Evolutionary conservation across 1,139 yeast genomes (phyloP), one percentile per base, ranked within the genome.

Genomic region (Kodamaea fungicola): DNA sequence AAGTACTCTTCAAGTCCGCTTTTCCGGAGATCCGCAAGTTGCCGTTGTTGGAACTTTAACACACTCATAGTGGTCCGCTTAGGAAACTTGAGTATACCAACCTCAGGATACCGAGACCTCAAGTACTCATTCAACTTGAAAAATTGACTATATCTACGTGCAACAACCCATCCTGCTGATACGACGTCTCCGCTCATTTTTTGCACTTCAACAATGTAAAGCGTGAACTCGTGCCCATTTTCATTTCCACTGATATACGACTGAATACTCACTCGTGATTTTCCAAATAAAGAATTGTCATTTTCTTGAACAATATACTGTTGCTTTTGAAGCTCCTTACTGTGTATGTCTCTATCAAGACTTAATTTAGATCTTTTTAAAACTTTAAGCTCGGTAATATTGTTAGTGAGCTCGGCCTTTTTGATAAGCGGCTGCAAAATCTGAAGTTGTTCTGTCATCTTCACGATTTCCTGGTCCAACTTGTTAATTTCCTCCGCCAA

Each of bases 111-210:
- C 34, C 63, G 66, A 3, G 59, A 57, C 40, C 73, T 76, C 44
- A 90, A 62, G 46, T 84, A 81, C 45, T 77, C 80, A 51, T 89
- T 81, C 24, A 90, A 65, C 44, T 74, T 77, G 58, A 73, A 80
- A 56, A 90, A 90, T 51, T 90, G 97, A 50, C 87, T 85, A 53
- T 80, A 90, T 40, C 97, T 66, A 48, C 97, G 66, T 0, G 96
- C 94, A 24, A 89, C 87, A 35, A 87, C 80, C 97, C 97, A 90
- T 0, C 90, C 88, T 0, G 92, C 88, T 7, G 77, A 68, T 6
- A 75, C 72, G 6, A 64, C 64, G 12, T 70, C 68, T 3, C 71
- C 65, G 1, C 74, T 63, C 28, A 70, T 57, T 43, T 81, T 80
- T 41, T 80, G 82, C 4, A 89, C 88, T 51, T 83, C 90, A 30